Base-by-base conservation (phyloP, 345 rosid species). In the Hypericum androsaemum region DNA sequence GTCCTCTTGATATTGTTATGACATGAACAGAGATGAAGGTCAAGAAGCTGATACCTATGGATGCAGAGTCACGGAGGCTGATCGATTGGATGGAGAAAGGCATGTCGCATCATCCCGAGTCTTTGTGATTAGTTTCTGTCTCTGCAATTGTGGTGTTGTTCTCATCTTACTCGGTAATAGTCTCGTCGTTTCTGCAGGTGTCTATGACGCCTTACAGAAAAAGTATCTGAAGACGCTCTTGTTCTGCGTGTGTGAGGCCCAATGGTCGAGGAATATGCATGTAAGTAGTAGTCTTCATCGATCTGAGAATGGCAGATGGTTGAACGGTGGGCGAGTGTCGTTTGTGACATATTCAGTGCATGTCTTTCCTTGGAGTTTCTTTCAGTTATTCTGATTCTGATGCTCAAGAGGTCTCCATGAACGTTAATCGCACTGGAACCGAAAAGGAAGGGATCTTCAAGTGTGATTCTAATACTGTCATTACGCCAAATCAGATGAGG, bases 81-180 rank as follows among this genome's bases (percentile, higher is more conserved):
- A 88, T 94, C 54, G 97, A 94, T 57, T 88, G 99, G 97, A 88
- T 88, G 99, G 97, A 94, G 75, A 94, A 88, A 83, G 95, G 97
- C 72, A 70, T 52, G 66, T 12, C 14, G n/a, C 46, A 56, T 52
- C 43, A 39, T 10, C 6, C 8, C 9, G 32, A 22, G 32, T 22
- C 32, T 22, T 22, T 22, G 32, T 22, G 32, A 22, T 22, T 22
- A 22, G 1, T 22, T 22, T 22, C 32, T 22, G 32, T 22, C 32
- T 22, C 4, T n/a, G n/a, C 32, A 22, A 22, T 22, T 22, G 32
- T 4, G 32, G 32, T n/a, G n/a, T n/a, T 22, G 32, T 22, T 22
- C 4, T 22, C 32, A 22, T 22, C 32, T 22, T 22, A 22, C 32
- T 22, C 32, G 32, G 32, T 22, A 22, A 22, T 22, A 22, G 32